These are phyloP conservation scores for Moniliophthora roreri DNA, from an alignment of 1,284 basidiomycete species.

Conservation along the genomic window DNA sequence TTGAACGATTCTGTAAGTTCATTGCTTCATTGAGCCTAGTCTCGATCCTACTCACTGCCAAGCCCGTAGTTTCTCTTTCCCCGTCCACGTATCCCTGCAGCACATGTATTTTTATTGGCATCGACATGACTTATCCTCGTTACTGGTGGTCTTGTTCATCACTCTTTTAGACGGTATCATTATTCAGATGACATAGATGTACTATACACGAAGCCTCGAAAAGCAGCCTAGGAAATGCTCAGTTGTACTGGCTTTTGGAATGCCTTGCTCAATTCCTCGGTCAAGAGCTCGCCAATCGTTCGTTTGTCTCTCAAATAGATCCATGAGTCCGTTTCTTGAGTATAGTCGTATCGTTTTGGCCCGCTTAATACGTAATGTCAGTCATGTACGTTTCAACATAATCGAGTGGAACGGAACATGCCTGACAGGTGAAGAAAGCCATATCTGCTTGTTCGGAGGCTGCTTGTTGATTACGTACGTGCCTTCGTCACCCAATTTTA, in stretches of 20 bases:
- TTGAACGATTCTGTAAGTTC: too few species aligned
- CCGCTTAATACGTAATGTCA: constrained; percentile 55
- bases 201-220: too few species aligned
- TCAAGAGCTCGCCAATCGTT: constrained; percentile 66
- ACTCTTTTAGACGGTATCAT: too few species aligned
- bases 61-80: too few species aligned
- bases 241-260: constrained; percentile 34
- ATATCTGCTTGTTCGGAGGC: constrained; percentile 98
- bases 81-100: too few species aligned
- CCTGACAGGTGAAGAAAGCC: constrained; percentile 92
- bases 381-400: not conserved
- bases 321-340: constrained; percentile 61
- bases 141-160: too few species aligned
- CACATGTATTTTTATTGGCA: too few species aligned
- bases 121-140: too few species aligned
- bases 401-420: constrained; percentile 26
- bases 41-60: too few species aligned
- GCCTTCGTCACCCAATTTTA: constrained; percentile 79
- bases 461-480: constrained; percentile 99
- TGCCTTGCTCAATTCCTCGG: constrained; percentile 56
- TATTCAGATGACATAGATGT: too few species aligned
- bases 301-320: constrained; percentile 72
- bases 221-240: constrained; percentile 19
- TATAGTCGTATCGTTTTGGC: constrained; percentile 87
- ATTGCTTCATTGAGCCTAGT: too few species aligned